Conservation (phyloP, 2,329 filamentous ascomycete genomes). For the Penicillium sp. region DNA sequence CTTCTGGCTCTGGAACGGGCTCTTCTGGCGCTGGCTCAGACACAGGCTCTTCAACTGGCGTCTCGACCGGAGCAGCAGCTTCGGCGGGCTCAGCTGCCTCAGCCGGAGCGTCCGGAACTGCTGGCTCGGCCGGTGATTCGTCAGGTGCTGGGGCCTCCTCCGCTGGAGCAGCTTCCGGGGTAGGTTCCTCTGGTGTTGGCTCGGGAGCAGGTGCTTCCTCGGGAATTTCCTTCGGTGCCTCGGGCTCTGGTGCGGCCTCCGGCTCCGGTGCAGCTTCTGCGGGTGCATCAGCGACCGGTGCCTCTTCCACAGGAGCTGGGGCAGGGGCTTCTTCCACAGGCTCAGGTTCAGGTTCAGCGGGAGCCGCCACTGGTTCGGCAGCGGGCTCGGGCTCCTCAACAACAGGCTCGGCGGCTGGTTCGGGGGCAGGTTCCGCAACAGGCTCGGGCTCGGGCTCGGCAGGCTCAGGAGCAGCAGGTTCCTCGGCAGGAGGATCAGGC, state of each 20-base stretch:
- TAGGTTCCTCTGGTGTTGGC: slow-evolving; percentile 3
- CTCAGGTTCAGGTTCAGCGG: background rate
- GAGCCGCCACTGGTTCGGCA: background rate
- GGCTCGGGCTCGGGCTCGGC: background rate
- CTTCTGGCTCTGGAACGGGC: slow-evolving; percentile 3
- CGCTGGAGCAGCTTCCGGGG: slow-evolving; percentile 7
- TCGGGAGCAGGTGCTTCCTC: slow-evolving; percentile 6
- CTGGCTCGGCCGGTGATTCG: slow-evolving; percentile 6
- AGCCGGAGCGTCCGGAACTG: slow-evolving; percentile 7
- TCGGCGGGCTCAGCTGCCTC: slow-evolving; percentile 6
- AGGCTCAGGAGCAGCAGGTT: slow-evolving; percentile 13
- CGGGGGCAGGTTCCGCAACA: background rate
- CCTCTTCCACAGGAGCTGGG: slow-evolving; percentile 15
- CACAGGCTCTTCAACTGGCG: slow-evolving; percentile 1
- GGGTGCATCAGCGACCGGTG: background rate
- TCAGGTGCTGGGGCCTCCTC: slow-evolving; percentile 11
- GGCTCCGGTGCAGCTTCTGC: slow-evolving; percentile 7
- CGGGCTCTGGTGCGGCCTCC: background rate
- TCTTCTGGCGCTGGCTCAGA: slow-evolving; percentile 7
- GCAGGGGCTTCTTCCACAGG: slow-evolving; percentile 6
- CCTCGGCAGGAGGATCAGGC: slow-evolving; percentile 13
- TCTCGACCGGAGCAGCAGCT: slow-evolving; percentile 6
- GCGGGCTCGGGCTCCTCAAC: background rate
- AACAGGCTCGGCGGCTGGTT: slow-evolving; percentile 10
- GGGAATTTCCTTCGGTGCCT: slow-evolving; percentile 2